These are phyloP conservation scores for Aureobasidium uvarum DNA, from an alignment of 2,329 filamentous ascomycete species.

Conservation along the genomic window DNA sequence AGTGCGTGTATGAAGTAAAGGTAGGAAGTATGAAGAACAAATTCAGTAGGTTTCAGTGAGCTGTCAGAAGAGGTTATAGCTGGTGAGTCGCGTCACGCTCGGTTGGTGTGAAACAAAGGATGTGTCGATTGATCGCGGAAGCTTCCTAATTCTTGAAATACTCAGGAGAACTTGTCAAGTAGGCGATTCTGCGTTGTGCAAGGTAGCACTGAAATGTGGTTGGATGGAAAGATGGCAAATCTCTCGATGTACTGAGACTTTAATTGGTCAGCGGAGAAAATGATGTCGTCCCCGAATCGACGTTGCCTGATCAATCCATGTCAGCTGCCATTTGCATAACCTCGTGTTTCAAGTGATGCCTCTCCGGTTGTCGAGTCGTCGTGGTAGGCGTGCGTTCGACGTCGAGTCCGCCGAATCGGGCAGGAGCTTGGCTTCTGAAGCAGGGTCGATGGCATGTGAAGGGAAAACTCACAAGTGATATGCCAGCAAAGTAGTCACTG, in stretches of 20 bases:
- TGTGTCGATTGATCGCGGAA: neutral
- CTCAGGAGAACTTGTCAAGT: conserved; percentile 1
- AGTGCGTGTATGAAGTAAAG: neutral
- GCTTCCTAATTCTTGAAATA: conserved; percentile 14
- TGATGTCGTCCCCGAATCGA: conserved; percentile 8
- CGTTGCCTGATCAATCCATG: conserved; percentile 1
- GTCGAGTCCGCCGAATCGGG: neutral
- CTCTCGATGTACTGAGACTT: neutral
- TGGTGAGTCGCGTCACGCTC: neutral
- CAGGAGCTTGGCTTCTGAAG: neutral
- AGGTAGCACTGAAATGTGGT: conserved; percentile 13
- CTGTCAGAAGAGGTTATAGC: neutral
- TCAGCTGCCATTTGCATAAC: conserved; percentile 15
- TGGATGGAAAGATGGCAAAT: conserved; percentile 3
- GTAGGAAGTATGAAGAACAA: neutral
- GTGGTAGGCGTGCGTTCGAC: conserved; percentile 7
- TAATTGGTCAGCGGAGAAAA: conserved; percentile 8
- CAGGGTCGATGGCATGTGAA: neutral
- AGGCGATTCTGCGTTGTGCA: neutral
- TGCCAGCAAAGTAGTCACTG: neutral
- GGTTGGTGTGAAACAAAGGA: conserved; percentile 1
- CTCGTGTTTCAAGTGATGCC: conserved; percentile 3
- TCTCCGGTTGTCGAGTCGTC: neutral
- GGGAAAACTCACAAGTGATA: neutral
- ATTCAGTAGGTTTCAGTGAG: neutral